These are phyloP conservation scores for Coemansia sp. DNA, from an alignment of 192 early-diverging fungal species.

Conservation along the genomic window DNA sequence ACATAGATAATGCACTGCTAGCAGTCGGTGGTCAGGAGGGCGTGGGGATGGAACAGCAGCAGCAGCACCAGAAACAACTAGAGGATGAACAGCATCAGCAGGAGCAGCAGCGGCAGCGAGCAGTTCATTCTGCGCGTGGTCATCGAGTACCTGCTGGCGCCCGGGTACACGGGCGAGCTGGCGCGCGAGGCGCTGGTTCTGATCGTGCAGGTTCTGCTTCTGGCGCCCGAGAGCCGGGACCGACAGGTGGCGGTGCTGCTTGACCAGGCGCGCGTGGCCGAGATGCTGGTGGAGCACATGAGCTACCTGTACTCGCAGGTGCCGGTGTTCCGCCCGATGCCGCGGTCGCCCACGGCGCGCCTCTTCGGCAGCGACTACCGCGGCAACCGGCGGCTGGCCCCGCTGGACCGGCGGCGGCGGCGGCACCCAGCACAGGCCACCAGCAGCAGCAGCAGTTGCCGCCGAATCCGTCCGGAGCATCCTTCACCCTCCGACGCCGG, in stretches of 20 bases:
- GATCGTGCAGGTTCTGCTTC: conserved; percentile 38
- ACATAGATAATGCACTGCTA: conserved; percentile 12
- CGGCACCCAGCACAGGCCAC: background rate
- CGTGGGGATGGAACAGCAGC: background rate
- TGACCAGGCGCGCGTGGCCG: conserved; percentile 37
- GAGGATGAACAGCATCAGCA: conserved; percentile 14
- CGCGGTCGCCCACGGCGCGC: conserved; percentile 21
- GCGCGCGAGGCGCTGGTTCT: conserved; percentile 52
- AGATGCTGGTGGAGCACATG: conserved; percentile 47
- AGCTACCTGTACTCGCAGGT: conserved; percentile 43
- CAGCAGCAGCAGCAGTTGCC: no score
- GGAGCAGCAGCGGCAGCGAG: conserved; percentile 34
- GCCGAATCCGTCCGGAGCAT: background rate
- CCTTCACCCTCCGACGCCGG: no score
- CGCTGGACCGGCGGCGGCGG: conserved; percentile 21
- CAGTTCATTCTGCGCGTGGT: conserved; percentile 43
- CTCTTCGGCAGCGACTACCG: conserved; percentile 26
- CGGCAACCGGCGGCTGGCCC: conserved; percentile 19
- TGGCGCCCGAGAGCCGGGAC: conserved; percentile 31
- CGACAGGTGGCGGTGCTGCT: conserved; percentile 33
- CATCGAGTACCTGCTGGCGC: conserved; percentile 48
- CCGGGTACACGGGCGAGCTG: conserved; percentile 37
- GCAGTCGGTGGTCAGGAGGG: conserved; percentile 1
- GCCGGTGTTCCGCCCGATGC: conserved; percentile 39
- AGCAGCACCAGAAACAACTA: conserved; percentile 10